Evolutionary conservation across 139 green algal species (phyloP).

Genomic region (Dunaliella sp.): DNA sequence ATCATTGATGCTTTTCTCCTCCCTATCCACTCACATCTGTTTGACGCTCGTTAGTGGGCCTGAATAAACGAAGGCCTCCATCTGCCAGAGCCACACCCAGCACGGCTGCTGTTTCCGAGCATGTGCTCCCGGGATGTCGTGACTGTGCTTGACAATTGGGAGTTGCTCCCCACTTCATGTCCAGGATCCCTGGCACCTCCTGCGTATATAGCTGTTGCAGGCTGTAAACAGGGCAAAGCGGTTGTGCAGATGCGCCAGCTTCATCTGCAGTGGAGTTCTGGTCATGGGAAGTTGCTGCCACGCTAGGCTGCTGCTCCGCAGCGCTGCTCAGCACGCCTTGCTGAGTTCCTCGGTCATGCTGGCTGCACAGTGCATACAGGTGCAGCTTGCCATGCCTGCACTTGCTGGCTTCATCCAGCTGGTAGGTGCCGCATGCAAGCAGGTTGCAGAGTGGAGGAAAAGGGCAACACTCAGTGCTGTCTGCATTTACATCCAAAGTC

Average conservation of each 20-base stretch:
- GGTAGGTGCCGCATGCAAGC: constrained; percentile 68
- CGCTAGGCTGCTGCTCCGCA: too few species aligned
- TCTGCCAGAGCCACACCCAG: constrained; percentile 26
- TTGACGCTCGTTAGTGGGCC: not conserved
- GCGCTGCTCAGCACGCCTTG: too few species aligned
- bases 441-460: not conserved
- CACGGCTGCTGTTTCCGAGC: not conserved
- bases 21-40: not conserved
- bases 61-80: constrained; percentile 19
- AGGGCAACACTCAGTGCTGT: constrained; percentile 48
- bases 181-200: constrained; percentile 58
- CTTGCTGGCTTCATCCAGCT: constrained; percentile 58
- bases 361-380: too few species aligned
- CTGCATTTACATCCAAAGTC: constrained; percentile 35
- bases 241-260: too few species aligned
- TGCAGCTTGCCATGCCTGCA: constrained; percentile 47
- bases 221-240: not conserved
- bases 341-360: too few species aligned
- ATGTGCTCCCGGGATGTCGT: too few species aligned
- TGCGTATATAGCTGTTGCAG: constrained; percentile 10
- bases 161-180: constrained; percentile 45
- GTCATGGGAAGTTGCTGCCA: too few species aligned
- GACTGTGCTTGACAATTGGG: not conserved
- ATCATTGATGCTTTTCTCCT: too few species aligned
- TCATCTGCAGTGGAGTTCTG: too few species aligned